Percentiles rank a stretch among this genome's conserved stretches.
Conservation (phyloP, 148 eudicot species). For the Vaccinium myrtillus region DNA sequence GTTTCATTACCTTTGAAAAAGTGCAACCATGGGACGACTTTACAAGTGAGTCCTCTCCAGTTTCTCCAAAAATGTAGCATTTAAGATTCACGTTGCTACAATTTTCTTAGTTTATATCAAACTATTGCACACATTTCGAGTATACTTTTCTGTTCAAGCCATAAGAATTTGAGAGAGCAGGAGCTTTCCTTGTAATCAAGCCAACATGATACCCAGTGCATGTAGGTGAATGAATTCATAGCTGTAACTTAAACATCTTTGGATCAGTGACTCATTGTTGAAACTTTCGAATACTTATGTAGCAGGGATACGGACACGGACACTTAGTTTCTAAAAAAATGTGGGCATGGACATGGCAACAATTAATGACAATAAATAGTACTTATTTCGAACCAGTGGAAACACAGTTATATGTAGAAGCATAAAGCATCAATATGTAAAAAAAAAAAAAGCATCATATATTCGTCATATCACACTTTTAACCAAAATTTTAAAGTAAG, state of each 20-base stretch:
- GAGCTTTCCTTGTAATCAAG: background rate
- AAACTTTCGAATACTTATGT: background rate
- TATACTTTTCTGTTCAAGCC: too few relatives aligned
- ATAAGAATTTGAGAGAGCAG: too few relatives aligned
- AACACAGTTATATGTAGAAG: too few relatives aligned
- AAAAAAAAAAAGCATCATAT: too few relatives aligned
- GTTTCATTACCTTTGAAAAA: slow-evolving; percentile 60
- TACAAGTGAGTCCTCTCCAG: slow-evolving; percentile 46
- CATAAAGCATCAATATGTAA: too few relatives aligned
- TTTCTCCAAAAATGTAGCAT: background rate
- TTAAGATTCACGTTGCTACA: background rate
- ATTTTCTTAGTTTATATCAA: background rate
- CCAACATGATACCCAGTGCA: background rate
- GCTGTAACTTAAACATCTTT: background rate
- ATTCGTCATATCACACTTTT: too few relatives aligned
- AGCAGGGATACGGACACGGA: too few relatives aligned
- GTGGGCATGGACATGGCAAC: too few relatives aligned
- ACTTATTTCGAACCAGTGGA: too few relatives aligned
- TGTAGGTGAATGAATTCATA: background rate
- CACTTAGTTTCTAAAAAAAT: too few relatives aligned
- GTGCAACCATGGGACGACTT: slow-evolving; percentile 61
- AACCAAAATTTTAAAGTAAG: too few relatives aligned
- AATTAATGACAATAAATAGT: too few relatives aligned
- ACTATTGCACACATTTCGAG: background rate
- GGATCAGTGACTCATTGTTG: background rate